phyloP scores from a whole-genome alignment of 352 stramenopile genomes.

The Hyaloperonospora arabidopsidis region DNA sequence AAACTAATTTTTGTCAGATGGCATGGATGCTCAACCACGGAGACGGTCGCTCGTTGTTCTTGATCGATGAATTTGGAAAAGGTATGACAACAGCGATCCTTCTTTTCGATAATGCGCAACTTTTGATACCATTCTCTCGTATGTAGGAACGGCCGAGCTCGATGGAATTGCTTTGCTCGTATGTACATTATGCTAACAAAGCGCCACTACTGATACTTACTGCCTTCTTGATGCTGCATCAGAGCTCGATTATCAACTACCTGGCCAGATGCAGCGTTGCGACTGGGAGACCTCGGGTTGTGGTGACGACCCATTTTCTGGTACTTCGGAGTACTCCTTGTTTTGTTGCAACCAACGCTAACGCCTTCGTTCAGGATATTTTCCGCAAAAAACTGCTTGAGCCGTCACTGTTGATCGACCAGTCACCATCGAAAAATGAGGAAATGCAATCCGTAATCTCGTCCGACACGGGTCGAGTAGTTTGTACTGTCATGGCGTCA shows the following conservation, averaged over 20 bases:
- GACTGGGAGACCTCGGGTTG: slow-evolving; percentile 37
- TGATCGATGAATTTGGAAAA: slow-evolving; percentile 87
- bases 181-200: slow-evolving; percentile 3
- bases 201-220: slow-evolving; percentile 3
- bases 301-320: slow-evolving; percentile 79
- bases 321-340: slow-evolving; percentile 38
- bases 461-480: slow-evolving; percentile 14
- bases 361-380: slow-evolving; percentile 38
- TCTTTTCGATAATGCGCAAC: background rate
- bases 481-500: slow-evolving; percentile 57
- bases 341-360: slow-evolving; percentile 4
- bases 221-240: slow-evolving; percentile 2
- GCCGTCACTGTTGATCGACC: slow-evolving; percentile 13
- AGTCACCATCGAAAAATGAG: slow-evolving; percentile 3
- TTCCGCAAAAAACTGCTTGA: slow-evolving; percentile 42
- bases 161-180: slow-evolving; percentile 76
- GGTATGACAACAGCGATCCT: slow-evolving; percentile 25
- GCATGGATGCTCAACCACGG: slow-evolving; percentile 77
- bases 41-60: slow-evolving; percentile 48
- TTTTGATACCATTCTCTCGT: background rate
- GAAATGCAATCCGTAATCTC: slow-evolving; percentile 5
- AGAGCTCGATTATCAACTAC: slow-evolving; percentile 44
- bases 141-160: slow-evolving; percentile 56
- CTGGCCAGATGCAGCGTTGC: slow-evolving; percentile 29
- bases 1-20: slow-evolving; percentile 35